Percentiles rank a stretch among this genome's conserved stretches.
Conservation (phyloP, 176 grass and related monocot species). For the Triticum monococcum region DNA sequence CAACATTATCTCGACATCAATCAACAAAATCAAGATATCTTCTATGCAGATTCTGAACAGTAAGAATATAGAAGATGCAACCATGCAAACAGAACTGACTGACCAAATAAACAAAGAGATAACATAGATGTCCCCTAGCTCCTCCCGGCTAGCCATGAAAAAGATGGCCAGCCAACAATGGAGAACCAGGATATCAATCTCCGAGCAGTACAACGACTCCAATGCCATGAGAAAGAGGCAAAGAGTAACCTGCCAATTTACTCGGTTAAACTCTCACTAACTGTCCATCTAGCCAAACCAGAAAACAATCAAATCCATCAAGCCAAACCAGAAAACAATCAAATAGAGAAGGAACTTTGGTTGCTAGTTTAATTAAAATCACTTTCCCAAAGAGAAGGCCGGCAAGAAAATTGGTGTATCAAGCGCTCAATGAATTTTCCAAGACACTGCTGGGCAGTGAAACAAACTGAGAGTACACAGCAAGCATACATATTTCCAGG, state of each 20-base stretch:
- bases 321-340: not conserved
- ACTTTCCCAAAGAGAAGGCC: not conserved
- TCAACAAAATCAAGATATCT: not conserved
- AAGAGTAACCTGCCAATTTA: constrained; percentile 37
- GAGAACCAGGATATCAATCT: constrained; percentile 2
- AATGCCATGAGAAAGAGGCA: constrained; percentile 22
- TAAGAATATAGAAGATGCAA: not conserved
- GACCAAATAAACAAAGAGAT: not conserved
- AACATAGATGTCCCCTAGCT: not conserved
- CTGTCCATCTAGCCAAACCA: not conserved
- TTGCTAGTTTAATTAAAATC: not conserved
- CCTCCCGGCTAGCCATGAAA: not conserved
- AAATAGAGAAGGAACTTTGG: not conserved
- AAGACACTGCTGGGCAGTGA: not conserved
- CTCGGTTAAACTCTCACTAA: not conserved
- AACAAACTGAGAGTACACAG: not conserved
- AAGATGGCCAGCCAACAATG: not conserved
- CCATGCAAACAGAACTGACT: not conserved
- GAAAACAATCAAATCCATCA: not conserved
- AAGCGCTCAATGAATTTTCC: not conserved
- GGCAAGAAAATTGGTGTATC: not conserved
- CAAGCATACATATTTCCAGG: not conserved
- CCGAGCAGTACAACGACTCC: constrained; percentile 27
- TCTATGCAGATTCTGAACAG: not conserved
- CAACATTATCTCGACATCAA: not conserved